Percentiles rank a stretch among this genome's conserved stretches.
phyloP scores from a whole-genome alignment of 805 yeast genomes.

The Candida jianshihensis region DNA sequence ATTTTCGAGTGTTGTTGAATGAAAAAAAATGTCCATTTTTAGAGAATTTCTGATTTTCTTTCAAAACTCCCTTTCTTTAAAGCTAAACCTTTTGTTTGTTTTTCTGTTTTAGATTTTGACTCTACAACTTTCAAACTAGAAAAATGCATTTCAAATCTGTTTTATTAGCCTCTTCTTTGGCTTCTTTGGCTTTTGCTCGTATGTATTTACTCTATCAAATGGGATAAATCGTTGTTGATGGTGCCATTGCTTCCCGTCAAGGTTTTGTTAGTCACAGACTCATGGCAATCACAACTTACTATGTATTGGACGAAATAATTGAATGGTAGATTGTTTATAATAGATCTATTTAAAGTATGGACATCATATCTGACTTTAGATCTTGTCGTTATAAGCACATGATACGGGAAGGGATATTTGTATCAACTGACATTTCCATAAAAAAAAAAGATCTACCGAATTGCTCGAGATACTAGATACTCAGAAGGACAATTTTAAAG shows the following conservation, averaged over 20 bases:
- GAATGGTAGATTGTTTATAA: too few relatives aligned
- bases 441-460: background rate
- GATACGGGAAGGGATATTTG: too few relatives aligned
- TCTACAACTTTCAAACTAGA: background rate
- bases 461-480: background rate
- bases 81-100: background rate
- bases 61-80: background rate
- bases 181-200: conserved; percentile 40
- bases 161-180: conserved; percentile 41
- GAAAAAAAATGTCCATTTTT: background rate
- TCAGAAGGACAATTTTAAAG: too few relatives aligned
- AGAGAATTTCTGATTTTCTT: background rate
- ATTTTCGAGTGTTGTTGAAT: background rate
- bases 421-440: background rate
- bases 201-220: conserved; percentile 19
- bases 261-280: too few relatives aligned
- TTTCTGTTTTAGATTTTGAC: background rate
- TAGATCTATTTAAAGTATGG: too few relatives aligned
- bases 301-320: too few relatives aligned
- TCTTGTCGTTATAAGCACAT: too few relatives aligned
- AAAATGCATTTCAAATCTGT: conserved; percentile 53
- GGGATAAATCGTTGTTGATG: too few relatives aligned
- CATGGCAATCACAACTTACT: background rate
- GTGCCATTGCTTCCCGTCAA: too few relatives aligned
- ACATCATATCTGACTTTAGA: too few relatives aligned